Conservation (phyloP, 305 asterid genomes). For the Lippia alba region DNA sequence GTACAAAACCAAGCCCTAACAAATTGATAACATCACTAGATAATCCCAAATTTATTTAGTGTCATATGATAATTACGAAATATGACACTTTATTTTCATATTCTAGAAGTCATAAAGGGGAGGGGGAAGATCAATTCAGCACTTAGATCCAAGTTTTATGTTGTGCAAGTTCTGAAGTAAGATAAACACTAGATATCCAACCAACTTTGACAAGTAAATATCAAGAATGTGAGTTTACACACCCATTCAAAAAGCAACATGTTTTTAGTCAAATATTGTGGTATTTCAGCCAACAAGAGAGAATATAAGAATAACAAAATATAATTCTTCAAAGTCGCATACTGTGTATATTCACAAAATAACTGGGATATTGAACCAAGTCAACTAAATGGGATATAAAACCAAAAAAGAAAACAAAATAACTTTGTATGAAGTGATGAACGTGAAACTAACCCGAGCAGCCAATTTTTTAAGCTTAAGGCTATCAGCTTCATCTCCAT, state of each 20-base stretch:
- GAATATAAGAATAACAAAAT: background rate
- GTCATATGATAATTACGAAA: background rate
- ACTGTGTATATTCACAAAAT: too few relatives aligned
- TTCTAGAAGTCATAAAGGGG: background rate
- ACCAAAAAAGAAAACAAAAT: too few relatives aligned
- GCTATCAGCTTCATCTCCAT: conserved; percentile 85
- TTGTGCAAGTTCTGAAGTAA: background rate
- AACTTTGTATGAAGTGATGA: background rate
- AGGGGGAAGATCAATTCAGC: background rate
- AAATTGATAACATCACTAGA: conserved; percentile 1
- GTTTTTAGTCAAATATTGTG: background rate
- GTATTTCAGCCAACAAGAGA: conserved; percentile 12
- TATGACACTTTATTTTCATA: background rate
- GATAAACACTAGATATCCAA: background rate
- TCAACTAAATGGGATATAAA: too few relatives aligned
- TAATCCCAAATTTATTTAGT: background rate
- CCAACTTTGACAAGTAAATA: conserved; percentile 7
- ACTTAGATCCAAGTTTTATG: conserved; percentile 1
- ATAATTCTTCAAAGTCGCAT: background rate
- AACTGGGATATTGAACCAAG: too few relatives aligned
- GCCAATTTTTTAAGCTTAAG: conserved; percentile 76
- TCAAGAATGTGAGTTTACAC: background rate
- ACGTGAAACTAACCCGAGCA: conserved; percentile 66
- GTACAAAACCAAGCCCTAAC: conserved; percentile 4
- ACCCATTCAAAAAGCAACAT: background rate